These are phyloP conservation scores for Monascus purpureus DNA, from an alignment of 495 filamentous ascomycete species.

Conservation along the genomic window DNA sequence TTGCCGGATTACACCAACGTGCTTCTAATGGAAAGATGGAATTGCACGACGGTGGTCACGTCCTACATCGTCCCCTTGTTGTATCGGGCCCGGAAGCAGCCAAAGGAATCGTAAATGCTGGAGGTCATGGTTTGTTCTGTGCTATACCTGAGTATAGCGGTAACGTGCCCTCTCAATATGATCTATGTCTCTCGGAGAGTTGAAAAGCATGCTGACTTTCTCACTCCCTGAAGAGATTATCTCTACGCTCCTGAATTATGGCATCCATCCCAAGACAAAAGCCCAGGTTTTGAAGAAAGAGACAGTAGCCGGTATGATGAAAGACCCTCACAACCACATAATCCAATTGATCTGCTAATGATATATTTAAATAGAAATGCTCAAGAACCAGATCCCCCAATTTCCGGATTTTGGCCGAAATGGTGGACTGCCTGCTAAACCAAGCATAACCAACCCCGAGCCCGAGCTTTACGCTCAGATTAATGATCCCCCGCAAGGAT, in stretches of 20 bases:
- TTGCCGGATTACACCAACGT: conserved; percentile 31
- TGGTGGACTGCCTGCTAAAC: conserved; percentile 8
- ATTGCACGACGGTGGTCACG: conserved; percentile 19
- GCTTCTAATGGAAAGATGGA: conserved; percentile 19
- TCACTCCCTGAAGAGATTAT: conserved; percentile 14
- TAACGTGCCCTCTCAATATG: conserved; percentile 12
- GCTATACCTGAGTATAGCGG: conserved; percentile 35
- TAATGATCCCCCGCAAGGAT: conserved; percentile 1
- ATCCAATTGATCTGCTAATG: background rate
- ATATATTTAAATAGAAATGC: conserved; percentile 23
- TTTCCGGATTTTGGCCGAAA: conserved; percentile 35
- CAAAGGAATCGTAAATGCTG: conserved; percentile 29
- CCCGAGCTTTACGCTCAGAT: conserved; percentile 1
- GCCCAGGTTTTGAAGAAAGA: conserved; percentile 27
- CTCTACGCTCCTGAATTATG: conserved; percentile 29
- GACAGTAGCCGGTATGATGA: conserved; percentile 22
- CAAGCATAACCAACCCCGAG: background rate
- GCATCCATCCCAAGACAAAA: conserved; percentile 28
- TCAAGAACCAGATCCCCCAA: conserved; percentile 39
- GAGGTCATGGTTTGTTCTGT: conserved; percentile 37
- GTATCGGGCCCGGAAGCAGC: conserved; percentile 15
- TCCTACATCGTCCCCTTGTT: conserved; percentile 23
- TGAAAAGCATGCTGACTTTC: background rate
- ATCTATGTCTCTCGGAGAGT: background rate
- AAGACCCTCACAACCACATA: background rate